Evolutionary conservation across 768 basidiomycete species (phyloP), one percentile per base, ranked within the genome.

Genomic region (Russula abietina): DNA sequence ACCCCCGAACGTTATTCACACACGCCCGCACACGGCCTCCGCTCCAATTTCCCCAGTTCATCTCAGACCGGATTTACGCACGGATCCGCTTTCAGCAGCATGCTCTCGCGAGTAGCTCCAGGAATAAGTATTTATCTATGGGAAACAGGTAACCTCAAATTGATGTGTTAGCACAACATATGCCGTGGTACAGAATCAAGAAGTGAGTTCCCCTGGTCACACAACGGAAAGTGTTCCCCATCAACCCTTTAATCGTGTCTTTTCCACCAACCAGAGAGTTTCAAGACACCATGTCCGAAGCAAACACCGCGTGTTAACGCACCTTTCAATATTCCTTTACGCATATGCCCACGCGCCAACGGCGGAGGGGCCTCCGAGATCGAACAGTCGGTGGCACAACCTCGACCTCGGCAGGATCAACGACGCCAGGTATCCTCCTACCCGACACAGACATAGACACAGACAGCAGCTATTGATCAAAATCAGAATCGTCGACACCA

Each of bases 361-460:
- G 16, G 28, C 41, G 8, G 41, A 28, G 12, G 16, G 5, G 52
- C 41, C 28, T 19, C 26, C 30, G n/a, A 26, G 22, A 43, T 33
- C 48, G 26, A 52, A 17, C 53, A 22, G 28, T 12, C 36, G 9
- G 4, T 10, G 16, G 22, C n/a, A 8, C 38, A 30, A 53, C 33
- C 14, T 39, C 38, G 16, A 39, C 38, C 38, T 39, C 38, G 38
- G 33, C 33, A 46, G n/a, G 57, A 38, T 24, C 62, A 55, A 48
- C 26, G 24, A 63, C 59, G 62, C 62, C 62, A 10, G 36, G 62
- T 24, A 63, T 57, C 45, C 52, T 63, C 36, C 46, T 63, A 0
- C 57, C 51, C 10, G 62, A 48, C 33, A 36, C 43, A 33, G 39
- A n/a, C 51, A 36, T 45, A n/a, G n/a, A n/a, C 41, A 36, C 14